phyloP scores from a whole-genome alignment of 805 yeast genomes.

The Suhomyces sp. region DNA sequence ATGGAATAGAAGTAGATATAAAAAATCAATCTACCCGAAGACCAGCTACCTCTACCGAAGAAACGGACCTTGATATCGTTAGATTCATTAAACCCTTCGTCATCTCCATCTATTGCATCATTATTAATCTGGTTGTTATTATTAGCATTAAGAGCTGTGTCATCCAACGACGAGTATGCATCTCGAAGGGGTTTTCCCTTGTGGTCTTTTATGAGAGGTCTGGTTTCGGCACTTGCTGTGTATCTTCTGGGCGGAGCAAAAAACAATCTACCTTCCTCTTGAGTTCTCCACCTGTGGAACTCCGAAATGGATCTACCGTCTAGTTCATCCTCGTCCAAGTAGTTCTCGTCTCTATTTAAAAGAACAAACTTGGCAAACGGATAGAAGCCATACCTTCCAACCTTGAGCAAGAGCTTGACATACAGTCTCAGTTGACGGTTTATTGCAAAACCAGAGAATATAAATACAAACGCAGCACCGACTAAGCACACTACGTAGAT shows the following conservation, averaged over 20 bases:
- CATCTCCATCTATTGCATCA: slow-evolving; percentile 15
- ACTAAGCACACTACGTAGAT: slow-evolving; percentile 52
- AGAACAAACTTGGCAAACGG: slow-evolving; percentile 93
- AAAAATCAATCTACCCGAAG: slow-evolving; percentile 73
- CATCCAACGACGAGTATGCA: slow-evolving; percentile 32
- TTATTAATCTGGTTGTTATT: neutral
- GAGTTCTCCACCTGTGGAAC: slow-evolving; percentile 83
- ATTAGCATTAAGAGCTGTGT: slow-evolving; percentile 1
- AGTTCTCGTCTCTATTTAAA: slow-evolving; percentile 72
- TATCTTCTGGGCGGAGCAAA: slow-evolving; percentile 64
- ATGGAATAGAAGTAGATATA: slow-evolving; percentile 66
- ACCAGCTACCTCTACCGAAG: slow-evolving; percentile 94
- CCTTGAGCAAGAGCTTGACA: slow-evolving; percentile 53
- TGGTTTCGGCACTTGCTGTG: slow-evolving; percentile 29
- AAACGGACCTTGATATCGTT: slow-evolving; percentile 49
- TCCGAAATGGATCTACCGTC: slow-evolving; percentile 85
- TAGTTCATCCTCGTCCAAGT: slow-evolving; percentile 80
- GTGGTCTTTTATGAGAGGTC: slow-evolving; percentile 42
- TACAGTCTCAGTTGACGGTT: slow-evolving; percentile 57
- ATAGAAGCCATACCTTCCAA: slow-evolving; percentile 69
- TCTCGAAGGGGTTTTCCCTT: slow-evolving; percentile 40
- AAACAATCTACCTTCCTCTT: slow-evolving; percentile 73
- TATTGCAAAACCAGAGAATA: slow-evolving; percentile 40
- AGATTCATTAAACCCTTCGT: slow-evolving; percentile 14
- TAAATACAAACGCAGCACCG: slow-evolving; percentile 46